A percentile compares a stretch with the other conserved stretches of the same genome.
Conservation (phyloP, 148 eudicot species). For the Rhododendron henanense region DNA sequence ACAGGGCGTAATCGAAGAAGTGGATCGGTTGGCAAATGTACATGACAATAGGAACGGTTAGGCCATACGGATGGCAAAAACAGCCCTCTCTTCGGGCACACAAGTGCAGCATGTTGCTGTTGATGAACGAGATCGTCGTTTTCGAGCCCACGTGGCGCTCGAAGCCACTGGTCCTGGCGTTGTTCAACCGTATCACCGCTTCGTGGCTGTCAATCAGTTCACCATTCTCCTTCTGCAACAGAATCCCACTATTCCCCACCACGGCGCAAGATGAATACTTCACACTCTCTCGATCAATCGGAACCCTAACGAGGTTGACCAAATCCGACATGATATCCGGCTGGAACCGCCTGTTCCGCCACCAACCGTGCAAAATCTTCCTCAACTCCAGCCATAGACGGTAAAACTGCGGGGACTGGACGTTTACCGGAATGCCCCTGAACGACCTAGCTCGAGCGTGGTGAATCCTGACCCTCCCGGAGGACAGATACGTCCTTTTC, state of each 20-base stretch:
- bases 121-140: slow-evolving; percentile 70
- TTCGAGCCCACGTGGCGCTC: slow-evolving; percentile 59
- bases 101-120: slow-evolving; percentile 77
- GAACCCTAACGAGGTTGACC: slow-evolving; percentile 26
- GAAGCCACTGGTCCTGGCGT: slow-evolving; percentile 49
- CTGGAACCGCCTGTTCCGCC: slow-evolving; percentile 37
- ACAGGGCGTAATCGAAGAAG: slow-evolving; percentile 68
- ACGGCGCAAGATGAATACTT: slow-evolving; percentile 74
- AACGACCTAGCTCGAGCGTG: slow-evolving; percentile 32
- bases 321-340: slow-evolving; percentile 48
- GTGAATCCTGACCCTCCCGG: slow-evolving; percentile 25
- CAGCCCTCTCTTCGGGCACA: slow-evolving; percentile 69
- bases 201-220: slow-evolving; percentile 61
- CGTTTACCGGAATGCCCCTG: slow-evolving; percentile 31
- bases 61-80: slow-evolving; percentile 83
- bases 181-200: slow-evolving; percentile 73
- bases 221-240: slow-evolving; percentile 53
- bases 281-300: neutral
- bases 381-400: slow-evolving; percentile 36
- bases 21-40: slow-evolving; percentile 85
- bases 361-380: slow-evolving; percentile 52
- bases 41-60: slow-evolving; percentile 58
- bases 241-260: slow-evolving; percentile 92
- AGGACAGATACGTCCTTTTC: slow-evolving; percentile 39
- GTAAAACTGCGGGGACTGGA: slow-evolving; percentile 42